Evolutionary conservation across 208 protist species (phyloP).

Genomic region (Crithidia fasciculata): DNA sequence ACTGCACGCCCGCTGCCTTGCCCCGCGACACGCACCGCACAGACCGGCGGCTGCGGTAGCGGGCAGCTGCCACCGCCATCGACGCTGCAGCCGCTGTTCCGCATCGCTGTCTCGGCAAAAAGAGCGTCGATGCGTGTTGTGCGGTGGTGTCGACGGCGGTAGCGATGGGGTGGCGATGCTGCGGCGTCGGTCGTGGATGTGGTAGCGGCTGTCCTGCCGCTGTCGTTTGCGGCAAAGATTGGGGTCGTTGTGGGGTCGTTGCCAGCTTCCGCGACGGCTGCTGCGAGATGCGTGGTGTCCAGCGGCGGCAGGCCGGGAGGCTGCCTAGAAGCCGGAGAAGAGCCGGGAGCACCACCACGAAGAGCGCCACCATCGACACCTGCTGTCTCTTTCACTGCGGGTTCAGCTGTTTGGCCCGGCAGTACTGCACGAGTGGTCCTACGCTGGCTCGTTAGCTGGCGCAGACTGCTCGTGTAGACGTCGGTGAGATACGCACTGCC

Average conservation of each 20-base stretch:
- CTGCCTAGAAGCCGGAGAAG: too few relatives aligned
- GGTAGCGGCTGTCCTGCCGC: neutral
- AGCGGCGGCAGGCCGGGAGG: too few relatives aligned
- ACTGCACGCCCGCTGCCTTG: neutral
- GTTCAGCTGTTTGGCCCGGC: neutral
- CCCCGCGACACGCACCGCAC: neutral
- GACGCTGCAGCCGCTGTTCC: neutral
- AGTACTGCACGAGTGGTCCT: neutral
- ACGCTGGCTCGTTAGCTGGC: neutral
- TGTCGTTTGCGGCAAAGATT: neutral
- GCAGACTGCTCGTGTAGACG: slow-evolving; percentile 21
- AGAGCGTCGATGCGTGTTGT: slow-evolving; percentile 2
- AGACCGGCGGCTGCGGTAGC: too few relatives aligned
- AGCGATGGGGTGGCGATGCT: neutral
- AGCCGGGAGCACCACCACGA: too few relatives aligned
- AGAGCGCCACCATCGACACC: too few relatives aligned
- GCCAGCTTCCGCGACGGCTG: too few relatives aligned
- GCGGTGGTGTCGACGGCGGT: slow-evolving; percentile 5
- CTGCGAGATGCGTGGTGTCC: too few relatives aligned
- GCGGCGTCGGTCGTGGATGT: neutral
- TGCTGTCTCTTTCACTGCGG: too few relatives aligned
- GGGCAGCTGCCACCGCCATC: neutral
- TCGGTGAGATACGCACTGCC: slow-evolving; percentile 19
- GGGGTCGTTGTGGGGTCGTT: too few relatives aligned
- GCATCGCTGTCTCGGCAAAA: neutral